Base-by-base conservation (phyloP, 768 basidiomycete species). In the Boletus sp. region DNA sequence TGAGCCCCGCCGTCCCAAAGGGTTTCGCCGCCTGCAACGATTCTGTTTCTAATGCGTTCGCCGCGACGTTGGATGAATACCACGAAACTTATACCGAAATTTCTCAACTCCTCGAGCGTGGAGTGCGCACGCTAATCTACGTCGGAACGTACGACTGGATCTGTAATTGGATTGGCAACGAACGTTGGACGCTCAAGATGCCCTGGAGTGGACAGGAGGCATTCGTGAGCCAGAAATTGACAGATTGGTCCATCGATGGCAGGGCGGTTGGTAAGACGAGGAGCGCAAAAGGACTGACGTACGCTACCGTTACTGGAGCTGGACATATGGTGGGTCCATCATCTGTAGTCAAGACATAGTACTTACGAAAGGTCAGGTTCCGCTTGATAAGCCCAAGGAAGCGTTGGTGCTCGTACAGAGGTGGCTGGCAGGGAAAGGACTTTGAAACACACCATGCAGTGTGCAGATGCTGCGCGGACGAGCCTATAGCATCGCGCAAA, bases 151-250 rank as follows among this genome's bases (percentile, higher is more conserved):
- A 83, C 63, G 85, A 88, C 66, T 87, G 85, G 85, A 85, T 85
- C 62, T 89, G 87, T 68, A 87, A 89, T 65, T 86, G 81, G 81
- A 74, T 87, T 36, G 83, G 85, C 18, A 92, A 91, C 71, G 81
- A 82, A 64, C 74, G 82, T 46, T 91, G 89, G 90, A 81, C 85
- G 9, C 79, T 88, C 50, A 77, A 80, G 56, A 73, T 92, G 42
- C 80, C 85, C 39, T 91, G 90, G 90, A 80, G 79, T 48, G 85
- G 86, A 3, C 69, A 76, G 44, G 72, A 73, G 33, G 78, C 62
- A 15, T 90, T 85, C 71, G 67, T 65, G 6, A 62, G 58, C 11
- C 74, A 75, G 11, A 71, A 75, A 32, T 79, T 83, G 75, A 73
- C 75, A 15, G 76, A 86, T 14, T 91, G 89, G 90, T 62, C 59